A percentile compares a stretch with the other conserved stretches of the same genome.
These are phyloP conservation scores for Chloromonas sp. DNA, from an alignment of 163 green algal species.

Conservation along the genomic window DNA sequence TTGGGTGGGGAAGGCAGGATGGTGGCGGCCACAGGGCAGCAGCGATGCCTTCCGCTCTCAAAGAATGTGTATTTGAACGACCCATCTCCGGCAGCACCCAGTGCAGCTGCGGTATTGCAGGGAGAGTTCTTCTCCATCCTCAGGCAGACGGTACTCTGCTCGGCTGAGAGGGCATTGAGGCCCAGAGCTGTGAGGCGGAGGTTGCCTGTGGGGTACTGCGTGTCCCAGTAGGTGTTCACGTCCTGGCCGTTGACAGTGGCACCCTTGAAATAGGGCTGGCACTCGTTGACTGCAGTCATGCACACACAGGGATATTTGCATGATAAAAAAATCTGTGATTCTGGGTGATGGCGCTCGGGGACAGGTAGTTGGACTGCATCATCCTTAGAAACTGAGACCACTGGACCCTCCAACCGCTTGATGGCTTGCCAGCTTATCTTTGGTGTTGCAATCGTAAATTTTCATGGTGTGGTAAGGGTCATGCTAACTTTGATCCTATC, in stretches of 20 bases:
- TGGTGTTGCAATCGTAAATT: no score
- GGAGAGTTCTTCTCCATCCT: not conserved
- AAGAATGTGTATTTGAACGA: not conserved
- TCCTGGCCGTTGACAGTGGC: conserved; percentile 10
- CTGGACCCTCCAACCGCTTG: no score
- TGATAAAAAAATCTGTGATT: not conserved
- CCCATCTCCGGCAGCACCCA: not conserved
- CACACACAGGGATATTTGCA: not conserved
- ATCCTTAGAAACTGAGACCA: not conserved
- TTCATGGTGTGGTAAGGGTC: no score
- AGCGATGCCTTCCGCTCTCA: conserved; percentile 6
- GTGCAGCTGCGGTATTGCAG: not conserved
- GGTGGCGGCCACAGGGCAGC: not conserved
- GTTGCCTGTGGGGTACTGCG: conserved; percentile 8
- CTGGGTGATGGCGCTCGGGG: no score
- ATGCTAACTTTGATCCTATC: no score
- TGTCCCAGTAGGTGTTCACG: conserved; percentile 7
- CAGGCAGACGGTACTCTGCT: not conserved
- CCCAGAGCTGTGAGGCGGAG: not conserved
- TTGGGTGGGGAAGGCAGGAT: conserved; percentile 8
- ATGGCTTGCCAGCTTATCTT: no score
- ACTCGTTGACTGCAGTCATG: not conserved
- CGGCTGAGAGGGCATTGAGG: not conserved
- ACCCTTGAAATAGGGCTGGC: not conserved
- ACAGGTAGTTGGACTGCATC: not conserved